phyloP scores from a whole-genome alignment of 2,329 filamentous ascomycete genomes.

The Ceratocystis smalleyi region DNA sequence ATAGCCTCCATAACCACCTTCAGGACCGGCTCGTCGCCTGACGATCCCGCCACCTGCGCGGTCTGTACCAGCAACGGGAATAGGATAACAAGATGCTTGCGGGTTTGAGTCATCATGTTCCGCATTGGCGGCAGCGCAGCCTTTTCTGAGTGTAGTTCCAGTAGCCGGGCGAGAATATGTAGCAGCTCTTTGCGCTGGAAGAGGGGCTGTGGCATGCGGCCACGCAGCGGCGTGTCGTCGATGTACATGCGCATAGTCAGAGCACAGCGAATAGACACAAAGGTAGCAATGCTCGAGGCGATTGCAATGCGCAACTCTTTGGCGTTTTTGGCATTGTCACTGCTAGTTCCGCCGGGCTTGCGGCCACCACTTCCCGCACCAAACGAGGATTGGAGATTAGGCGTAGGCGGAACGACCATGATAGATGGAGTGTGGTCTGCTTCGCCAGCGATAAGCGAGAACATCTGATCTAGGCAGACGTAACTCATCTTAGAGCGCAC shows the following conservation, averaged over 20 bases:
- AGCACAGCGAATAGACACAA: constrained; percentile 66
- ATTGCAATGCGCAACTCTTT: constrained; percentile 39
- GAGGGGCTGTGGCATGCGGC: constrained; percentile 74
- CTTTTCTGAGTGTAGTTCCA: constrained; percentile 52
- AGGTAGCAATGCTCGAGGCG: constrained; percentile 61
- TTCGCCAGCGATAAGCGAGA: constrained; percentile 46
- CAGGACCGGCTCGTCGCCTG: constrained; percentile 46
- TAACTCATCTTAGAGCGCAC: constrained; percentile 60
- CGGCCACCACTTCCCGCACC: constrained; percentile 11
- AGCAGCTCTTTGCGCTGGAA: constrained; percentile 65
- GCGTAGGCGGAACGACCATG: constrained; percentile 31
- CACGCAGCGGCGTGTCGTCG: constrained; percentile 78
- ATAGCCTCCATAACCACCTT: constrained; percentile 43
- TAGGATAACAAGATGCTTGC: constrained; percentile 64
- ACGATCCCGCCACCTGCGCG: constrained; percentile 38
- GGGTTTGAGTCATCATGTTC: constrained; percentile 39
- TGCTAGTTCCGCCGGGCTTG: constrained; percentile 19
- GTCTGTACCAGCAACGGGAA: constrained; percentile 63
- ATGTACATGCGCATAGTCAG: constrained; percentile 72
- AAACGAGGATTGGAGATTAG: constrained; percentile 22
- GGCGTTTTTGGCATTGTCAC: not conserved
- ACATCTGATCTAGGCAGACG: constrained; percentile 64
- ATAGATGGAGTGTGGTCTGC: constrained; percentile 27
- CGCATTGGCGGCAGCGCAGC: constrained; percentile 47
- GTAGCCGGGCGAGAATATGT: constrained; percentile 51